These are phyloP conservation scores for Panicum miliaceum DNA, from an alignment of 176 grass and related monocot species.

Conservation along the genomic window DNA sequence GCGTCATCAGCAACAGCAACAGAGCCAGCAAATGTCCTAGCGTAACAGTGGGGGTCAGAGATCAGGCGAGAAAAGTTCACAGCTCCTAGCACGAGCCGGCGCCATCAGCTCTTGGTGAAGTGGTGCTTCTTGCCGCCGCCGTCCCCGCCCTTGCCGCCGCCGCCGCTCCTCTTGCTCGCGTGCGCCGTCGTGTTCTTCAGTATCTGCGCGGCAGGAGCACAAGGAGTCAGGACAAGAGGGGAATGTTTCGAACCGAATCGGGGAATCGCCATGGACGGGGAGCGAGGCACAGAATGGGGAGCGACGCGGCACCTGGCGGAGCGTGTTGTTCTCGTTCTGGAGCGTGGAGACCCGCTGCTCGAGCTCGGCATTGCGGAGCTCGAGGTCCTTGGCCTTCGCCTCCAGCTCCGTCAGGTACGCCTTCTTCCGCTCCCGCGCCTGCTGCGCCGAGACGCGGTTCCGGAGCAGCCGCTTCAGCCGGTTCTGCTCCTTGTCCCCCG, in stretches of 20 bases:
- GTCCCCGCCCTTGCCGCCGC: slow-evolving; percentile 43
- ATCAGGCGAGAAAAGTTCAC: slow-evolving; percentile 29
- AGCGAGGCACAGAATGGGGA: background rate
- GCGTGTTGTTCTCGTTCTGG: slow-evolving; percentile 97
- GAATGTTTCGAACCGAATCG: background rate
- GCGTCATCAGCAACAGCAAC: slow-evolving; percentile 43
- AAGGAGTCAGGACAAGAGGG: background rate
- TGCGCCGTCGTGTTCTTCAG: slow-evolving; percentile 88
- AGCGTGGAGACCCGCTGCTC: slow-evolving; percentile 89
- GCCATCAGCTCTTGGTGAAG: slow-evolving; percentile 46
- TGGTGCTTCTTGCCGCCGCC: slow-evolving; percentile 62
- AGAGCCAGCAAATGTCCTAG: slow-evolving; percentile 37
- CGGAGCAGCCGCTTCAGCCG: slow-evolving; percentile 91
- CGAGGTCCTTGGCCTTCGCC: slow-evolving; percentile 77
- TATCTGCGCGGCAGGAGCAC: slow-evolving; percentile 48
- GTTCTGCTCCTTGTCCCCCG: slow-evolving; percentile 99
- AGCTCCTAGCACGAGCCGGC: slow-evolving; percentile 24
- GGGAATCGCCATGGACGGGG: too few species aligned
- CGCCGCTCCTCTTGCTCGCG: slow-evolving; percentile 48
- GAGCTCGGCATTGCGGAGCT: slow-evolving; percentile 82
- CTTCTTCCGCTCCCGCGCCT: slow-evolving; percentile 97
- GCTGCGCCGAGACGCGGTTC: slow-evolving; percentile 96
- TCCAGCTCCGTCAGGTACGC: slow-evolving; percentile 87
- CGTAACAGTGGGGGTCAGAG: slow-evolving; percentile 45
- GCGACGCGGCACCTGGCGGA: slow-evolving; percentile 55